Percentiles rank a stretch among this genome's conserved stretches.
Conservation (phyloP, 345 rosid genomes). For the Euphorbia lathyris region DNA sequence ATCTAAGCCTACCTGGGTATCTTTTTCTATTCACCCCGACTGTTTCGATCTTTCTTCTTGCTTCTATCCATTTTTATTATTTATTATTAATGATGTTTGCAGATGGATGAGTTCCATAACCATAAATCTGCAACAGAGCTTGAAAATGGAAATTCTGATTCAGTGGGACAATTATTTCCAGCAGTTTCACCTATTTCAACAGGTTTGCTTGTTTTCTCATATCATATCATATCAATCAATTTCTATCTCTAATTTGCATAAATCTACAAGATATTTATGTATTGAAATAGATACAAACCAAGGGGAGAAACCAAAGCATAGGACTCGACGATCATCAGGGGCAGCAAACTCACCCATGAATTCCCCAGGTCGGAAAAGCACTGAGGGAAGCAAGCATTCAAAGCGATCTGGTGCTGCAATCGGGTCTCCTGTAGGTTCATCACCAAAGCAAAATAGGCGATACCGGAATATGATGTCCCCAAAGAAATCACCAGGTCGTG, state of each 20-base stretch:
- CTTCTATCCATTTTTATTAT: not conserved
- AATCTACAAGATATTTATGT: too few species aligned
- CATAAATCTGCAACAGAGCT: slow-evolving; percentile 17
- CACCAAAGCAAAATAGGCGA: slow-evolving; percentile 41
- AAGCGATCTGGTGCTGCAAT: not conserved
- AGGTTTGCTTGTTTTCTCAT: slow-evolving; percentile 24
- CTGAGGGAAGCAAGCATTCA: slow-evolving; percentile 1
- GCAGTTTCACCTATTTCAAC: slow-evolving; percentile 4
- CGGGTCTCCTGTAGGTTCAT: slow-evolving; percentile 23
- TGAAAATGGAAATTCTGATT: slow-evolving; percentile 9
- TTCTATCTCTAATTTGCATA: not conserved
- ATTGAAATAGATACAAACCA: slow-evolving; percentile 18
- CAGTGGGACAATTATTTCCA: slow-evolving; percentile 9
- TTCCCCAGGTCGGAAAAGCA: slow-evolving; percentile 11
- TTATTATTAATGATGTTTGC: slow-evolving; percentile 7
- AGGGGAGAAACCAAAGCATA: slow-evolving; percentile 35
- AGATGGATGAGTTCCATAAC: slow-evolving; percentile 39
- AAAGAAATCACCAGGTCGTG: slow-evolving; percentile 19
- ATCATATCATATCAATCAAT: too few species aligned
- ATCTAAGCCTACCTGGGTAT: slow-evolving; percentile 63
- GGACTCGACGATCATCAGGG: slow-evolving; percentile 24
- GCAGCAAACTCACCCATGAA: not conserved
- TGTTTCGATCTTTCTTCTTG: too few species aligned
- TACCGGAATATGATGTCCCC: slow-evolving; percentile 24
- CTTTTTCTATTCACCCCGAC: not conserved